Evolutionary conservation across 345 rosid species (phyloP).

Genomic region (Raphanus sativus): DNA sequence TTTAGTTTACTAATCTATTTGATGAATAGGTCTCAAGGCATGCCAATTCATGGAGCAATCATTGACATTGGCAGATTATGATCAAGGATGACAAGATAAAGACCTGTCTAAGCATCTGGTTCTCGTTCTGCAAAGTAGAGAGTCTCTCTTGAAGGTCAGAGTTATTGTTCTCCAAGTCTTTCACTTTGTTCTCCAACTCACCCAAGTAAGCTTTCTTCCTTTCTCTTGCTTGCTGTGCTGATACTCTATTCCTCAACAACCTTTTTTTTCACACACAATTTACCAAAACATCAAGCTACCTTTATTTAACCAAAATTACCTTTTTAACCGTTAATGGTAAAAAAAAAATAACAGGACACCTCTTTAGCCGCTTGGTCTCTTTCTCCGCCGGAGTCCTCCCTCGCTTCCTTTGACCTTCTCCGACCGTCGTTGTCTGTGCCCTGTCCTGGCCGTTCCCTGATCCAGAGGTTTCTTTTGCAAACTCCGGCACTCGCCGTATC

Average conservation of each 20-base stretch:
- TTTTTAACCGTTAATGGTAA: not conserved
- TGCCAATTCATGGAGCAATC: not conserved
- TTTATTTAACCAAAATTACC: not conserved
- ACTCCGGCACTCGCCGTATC: conserved; percentile 90
- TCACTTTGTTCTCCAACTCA: conserved; percentile 75
- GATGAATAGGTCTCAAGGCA: not conserved
- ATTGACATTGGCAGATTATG: not conserved
- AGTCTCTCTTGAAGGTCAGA: conserved; percentile 89
- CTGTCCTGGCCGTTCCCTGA: conserved; percentile 49
- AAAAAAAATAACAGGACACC: conserved; percentile 43
- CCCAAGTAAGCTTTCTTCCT: conserved; percentile 89
- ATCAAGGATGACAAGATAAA: not conserved
- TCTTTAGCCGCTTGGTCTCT: conserved; percentile 83
- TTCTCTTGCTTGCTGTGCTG: conserved; percentile 99
- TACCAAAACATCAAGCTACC: conserved; percentile 27
- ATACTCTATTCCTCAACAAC: conserved; percentile 98
- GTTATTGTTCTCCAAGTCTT: conserved; percentile 87
- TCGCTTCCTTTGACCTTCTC: conserved; percentile 69
- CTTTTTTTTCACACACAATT: conserved; percentile 34
- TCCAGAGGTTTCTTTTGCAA: conserved; percentile 51
- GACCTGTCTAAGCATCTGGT: conserved; percentile 98
- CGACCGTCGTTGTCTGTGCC: conserved; percentile 45
- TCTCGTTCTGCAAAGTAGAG: conserved; percentile 93
- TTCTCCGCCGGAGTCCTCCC: conserved; percentile 90
- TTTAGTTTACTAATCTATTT: not conserved